These are phyloP conservation scores for Suillus bovinus DNA, from an alignment of 768 basidiomycete genomes.

Conservation along the genomic window DNA sequence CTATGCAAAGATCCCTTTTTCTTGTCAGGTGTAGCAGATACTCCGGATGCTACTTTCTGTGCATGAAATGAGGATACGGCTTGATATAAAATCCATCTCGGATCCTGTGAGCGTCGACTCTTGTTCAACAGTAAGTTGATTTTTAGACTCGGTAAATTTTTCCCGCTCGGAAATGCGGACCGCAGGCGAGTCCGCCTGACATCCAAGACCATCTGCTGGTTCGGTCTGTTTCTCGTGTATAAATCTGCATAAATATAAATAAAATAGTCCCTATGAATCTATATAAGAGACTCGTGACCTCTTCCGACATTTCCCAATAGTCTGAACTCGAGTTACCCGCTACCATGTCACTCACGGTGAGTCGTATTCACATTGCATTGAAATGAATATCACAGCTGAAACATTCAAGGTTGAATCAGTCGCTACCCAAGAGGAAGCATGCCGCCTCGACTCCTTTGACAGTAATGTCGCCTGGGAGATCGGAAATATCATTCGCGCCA, in stretches of 20 bases:
- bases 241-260: neutral
- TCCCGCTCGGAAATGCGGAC: neutral
- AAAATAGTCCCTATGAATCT: neutral
- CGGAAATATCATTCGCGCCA: conserved; percentile 27
- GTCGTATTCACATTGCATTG: neutral
- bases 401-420: conserved; percentile 20
- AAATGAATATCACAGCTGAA: neutral
- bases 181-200: neutral
- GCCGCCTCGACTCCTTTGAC: conserved; percentile 30
- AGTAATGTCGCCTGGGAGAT: conserved; percentile 35
- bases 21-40: neutral
- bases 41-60: neutral
- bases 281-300: neutral
- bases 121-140: neutral
- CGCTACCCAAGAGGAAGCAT: conserved; percentile 25
- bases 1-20: neutral
- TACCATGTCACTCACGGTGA: conserved; percentile 18
- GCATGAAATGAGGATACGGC: neutral
- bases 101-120: too few relatives aligned
- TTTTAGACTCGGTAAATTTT: neutral
- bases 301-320: neutral
- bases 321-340: neutral
- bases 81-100: neutral
- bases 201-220: neutral
- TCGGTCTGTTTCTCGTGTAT: neutral